Percentiles rank a stretch among this genome's conserved stretches.
Conservation (phyloP, 352 stramenopile species). For the Phytophthora macrochlamydospora region DNA sequence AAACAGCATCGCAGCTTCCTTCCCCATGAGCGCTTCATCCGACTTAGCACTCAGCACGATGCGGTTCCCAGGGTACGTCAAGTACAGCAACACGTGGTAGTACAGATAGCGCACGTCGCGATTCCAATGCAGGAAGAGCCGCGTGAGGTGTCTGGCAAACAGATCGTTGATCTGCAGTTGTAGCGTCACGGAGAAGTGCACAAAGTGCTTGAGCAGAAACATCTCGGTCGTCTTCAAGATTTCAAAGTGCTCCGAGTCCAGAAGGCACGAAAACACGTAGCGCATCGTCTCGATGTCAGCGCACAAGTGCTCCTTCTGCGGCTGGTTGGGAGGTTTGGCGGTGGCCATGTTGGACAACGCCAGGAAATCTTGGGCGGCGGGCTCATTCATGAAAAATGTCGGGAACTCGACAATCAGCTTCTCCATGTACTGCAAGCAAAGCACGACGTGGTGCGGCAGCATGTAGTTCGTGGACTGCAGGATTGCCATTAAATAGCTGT, state of each 20-base stretch:
- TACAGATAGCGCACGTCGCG: conserved; percentile 86
- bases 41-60: conserved; percentile 73
- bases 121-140: conserved; percentile 84
- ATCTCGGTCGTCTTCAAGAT: conserved; percentile 71
- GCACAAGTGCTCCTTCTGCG: conserved; percentile 20
- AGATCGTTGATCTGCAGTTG: conserved; percentile 56
- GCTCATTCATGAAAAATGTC: conserved; percentile 58
- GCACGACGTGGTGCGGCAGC: conserved; percentile 68
- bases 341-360: conserved; percentile 20
- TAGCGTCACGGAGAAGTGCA: conserved; percentile 52
- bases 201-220: conserved; percentile 74
- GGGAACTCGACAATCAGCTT: conserved; percentile 63
- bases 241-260: conserved; percentile 77
- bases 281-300: conserved; percentile 42
- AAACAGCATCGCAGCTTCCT: conserved; percentile 63
- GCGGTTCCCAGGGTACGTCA: conserved; percentile 81
- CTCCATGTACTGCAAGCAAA: conserved; percentile 73
- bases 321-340: conserved; percentile 16
- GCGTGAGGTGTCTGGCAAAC: conserved; percentile 56
- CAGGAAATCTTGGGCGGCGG: conserved; percentile 21
- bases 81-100: conserved; percentile 81
- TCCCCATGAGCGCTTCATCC: conserved; percentile 73
- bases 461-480: conserved; percentile 71
- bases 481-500: conserved; percentile 66
- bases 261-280: conserved; percentile 62